phyloP scores from a whole-genome alignment of 192 early-diverging fungal genomes.

The Podila minutissima region DNA sequence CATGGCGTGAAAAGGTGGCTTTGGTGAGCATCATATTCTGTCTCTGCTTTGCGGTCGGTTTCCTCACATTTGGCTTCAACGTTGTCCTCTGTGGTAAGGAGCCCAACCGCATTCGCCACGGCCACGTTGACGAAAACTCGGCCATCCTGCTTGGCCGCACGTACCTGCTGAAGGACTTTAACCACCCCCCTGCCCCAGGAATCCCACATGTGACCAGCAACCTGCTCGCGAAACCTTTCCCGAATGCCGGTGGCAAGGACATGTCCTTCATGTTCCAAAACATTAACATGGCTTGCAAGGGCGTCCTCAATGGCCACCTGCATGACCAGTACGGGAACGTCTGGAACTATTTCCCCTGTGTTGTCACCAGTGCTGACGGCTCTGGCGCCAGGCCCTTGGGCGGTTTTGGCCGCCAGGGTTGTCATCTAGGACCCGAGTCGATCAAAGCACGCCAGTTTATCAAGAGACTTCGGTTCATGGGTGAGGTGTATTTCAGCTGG shows the following conservation, averaged over 20 bases:
- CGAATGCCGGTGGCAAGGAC: slow-evolving; percentile 74
- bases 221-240: slow-evolving; percentile 63
- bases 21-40: slow-evolving; percentile 86
- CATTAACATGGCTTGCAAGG: slow-evolving; percentile 74
- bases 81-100: slow-evolving; percentile 67
- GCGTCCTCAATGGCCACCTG: slow-evolving; percentile 51
- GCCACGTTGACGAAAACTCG: slow-evolving; percentile 61
- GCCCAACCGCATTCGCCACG: slow-evolving; percentile 55
- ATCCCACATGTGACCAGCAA: slow-evolving; percentile 54
- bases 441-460: slow-evolving; percentile 55
- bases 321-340: slow-evolving; percentile 53
- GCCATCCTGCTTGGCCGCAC: slow-evolving; percentile 71
- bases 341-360: slow-evolving; percentile 77
- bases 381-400: slow-evolving; percentile 58
- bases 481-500: slow-evolving; percentile 76
- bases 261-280: slow-evolving; percentile 83
- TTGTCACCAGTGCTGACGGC: slow-evolving; percentile 52
- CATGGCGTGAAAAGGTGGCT: slow-evolving; percentile 92
- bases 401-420: slow-evolving; percentile 64
- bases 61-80: slow-evolving; percentile 87
- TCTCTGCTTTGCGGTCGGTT: slow-evolving; percentile 77
- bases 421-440: slow-evolving; percentile 59
- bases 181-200: slow-evolving; percentile 53
- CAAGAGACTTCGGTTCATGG: slow-evolving; percentile 59
- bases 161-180: slow-evolving; percentile 68